Conservation (phyloP, 2,329 filamentous ascomycete genomes). For the Cercospora citrullina region DNA sequence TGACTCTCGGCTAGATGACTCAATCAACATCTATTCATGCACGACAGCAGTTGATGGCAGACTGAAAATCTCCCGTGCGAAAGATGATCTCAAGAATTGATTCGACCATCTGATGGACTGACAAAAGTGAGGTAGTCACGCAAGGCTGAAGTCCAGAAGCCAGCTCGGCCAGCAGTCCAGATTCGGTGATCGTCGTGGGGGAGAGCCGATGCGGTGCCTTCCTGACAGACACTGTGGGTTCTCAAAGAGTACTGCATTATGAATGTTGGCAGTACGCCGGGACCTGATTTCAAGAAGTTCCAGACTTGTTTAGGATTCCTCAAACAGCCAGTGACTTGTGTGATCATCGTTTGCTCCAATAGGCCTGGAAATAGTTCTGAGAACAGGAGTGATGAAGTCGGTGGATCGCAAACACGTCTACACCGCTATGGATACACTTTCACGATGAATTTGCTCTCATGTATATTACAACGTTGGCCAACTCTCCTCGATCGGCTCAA, state of each 20-base stretch:
- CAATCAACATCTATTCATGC: not conserved
- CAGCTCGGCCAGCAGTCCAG: not conserved
- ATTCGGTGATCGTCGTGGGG: not conserved
- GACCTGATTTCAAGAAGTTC: not conserved
- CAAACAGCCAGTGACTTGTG: not conserved
- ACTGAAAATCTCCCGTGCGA: not conserved
- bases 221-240: not conserved
- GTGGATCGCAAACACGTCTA: not conserved
- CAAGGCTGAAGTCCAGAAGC: not conserved
- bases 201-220: not conserved
- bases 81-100: not conserved
- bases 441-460: not conserved
- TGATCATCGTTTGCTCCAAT: not conserved
- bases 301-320: not conserved
- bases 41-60: not conserved
- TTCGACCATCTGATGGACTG: not conserved
- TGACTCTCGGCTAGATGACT: constrained; percentile 1
- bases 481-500: constrained; percentile 49
- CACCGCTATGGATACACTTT: not conserved
- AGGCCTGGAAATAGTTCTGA: not conserved
- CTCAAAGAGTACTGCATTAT: not conserved
- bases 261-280: not conserved
- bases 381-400: not conserved
- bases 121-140: not conserved
- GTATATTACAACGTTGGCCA: constrained; percentile 41